Evolutionary conservation across 1,139 yeast genomes (phyloP).

Genomic region (Entelexis sorbosivorans): DNA sequence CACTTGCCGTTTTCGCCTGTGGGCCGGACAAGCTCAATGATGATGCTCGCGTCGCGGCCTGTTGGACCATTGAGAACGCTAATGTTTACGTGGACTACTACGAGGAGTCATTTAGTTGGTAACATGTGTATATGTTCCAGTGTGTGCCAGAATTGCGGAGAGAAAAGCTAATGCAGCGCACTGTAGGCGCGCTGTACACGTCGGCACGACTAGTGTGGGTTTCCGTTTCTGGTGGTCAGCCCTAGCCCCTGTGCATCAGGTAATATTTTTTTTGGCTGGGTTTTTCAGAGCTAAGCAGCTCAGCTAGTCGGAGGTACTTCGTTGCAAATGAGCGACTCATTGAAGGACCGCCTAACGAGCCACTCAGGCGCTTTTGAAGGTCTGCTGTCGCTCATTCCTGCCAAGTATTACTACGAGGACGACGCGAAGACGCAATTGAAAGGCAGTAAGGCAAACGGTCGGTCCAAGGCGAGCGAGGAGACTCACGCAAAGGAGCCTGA

Average conservation of each 20-base stretch:
- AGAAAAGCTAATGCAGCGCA: background rate
- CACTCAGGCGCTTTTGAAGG: constrained; percentile 89
- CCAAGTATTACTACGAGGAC: constrained; percentile 77
- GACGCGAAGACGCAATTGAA: constrained; percentile 80
- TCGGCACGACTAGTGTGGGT: background rate
- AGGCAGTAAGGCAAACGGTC: constrained; percentile 41
- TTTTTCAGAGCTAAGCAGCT: background rate
- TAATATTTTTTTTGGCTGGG: background rate
- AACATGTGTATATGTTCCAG: too few species aligned
- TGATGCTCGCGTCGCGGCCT: constrained; percentile 29
- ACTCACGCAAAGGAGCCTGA: constrained; percentile 55
- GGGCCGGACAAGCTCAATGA: constrained; percentile 37
- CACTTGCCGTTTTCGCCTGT: constrained; percentile 34
- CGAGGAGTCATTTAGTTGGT: constrained; percentile 38
- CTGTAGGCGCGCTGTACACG: too few species aligned
- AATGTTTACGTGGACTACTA: constrained; percentile 33
- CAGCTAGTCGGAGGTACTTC: background rate
- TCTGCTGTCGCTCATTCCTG: constrained; percentile 79
- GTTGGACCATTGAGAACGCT: constrained; percentile 19
- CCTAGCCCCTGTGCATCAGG: background rate
- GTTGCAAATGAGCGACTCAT: constrained; percentile 25
- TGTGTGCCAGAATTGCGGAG: too few species aligned
- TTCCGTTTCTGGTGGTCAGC: background rate
- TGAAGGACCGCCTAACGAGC: constrained; percentile 64
- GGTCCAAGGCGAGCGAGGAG: constrained; percentile 42